Base-by-base conservation (phyloP, 306 rosid genomes). In the Cicer bijugum region DNA sequence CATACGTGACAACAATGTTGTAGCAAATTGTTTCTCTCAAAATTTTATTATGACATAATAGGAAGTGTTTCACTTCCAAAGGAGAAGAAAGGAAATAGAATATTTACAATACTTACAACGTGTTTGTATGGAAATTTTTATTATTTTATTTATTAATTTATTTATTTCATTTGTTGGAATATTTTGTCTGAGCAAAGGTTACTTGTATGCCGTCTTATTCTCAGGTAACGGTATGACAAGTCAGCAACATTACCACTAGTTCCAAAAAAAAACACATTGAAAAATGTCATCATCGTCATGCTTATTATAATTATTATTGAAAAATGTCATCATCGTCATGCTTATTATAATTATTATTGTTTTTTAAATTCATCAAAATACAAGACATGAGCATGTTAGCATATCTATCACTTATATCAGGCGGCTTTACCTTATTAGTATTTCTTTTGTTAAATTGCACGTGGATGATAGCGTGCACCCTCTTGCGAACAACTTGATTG, bases 1-100 rank as follows among this genome's bases (percentile, higher is more conserved):
- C 72, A 82, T 82, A 77, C 53, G 53, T 57, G 79, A 69, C 74
- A 69, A 71, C 75, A 76, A 71, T 76, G 67, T 72, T 80, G 77
- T 76, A 80, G 73, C 82, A 75, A 83, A 80, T 50, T 57, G 51
- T 52, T 64, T 80, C 59, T 71, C 75, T 80, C 61, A 48, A 52
- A 43, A 71, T 76, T 71, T 71, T 62, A 51, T 82, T 76, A 75
- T 80, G 77, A 67, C 71, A 75, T 71, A 79, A 75, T 66, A 33
- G 47, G 77, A 71, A 79, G 72, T 79, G 47, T 75, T 75, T 75
- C 72, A 67, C 81, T 71, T 71, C 81, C 72, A 66, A 71, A 76
- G 35, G 20, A 81, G 60, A 46, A 80, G 79, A 75, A 83, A 79
- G 63, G 76, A 76, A 80, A 66, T 78, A 62, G 48, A 73, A 64